A percentile compares a stretch with the other conserved stretches of the same genome.
These are phyloP conservation scores for Suhomyces canberraensis DNA, from an alignment of 805 yeast genomes.

Conservation along the genomic window DNA sequence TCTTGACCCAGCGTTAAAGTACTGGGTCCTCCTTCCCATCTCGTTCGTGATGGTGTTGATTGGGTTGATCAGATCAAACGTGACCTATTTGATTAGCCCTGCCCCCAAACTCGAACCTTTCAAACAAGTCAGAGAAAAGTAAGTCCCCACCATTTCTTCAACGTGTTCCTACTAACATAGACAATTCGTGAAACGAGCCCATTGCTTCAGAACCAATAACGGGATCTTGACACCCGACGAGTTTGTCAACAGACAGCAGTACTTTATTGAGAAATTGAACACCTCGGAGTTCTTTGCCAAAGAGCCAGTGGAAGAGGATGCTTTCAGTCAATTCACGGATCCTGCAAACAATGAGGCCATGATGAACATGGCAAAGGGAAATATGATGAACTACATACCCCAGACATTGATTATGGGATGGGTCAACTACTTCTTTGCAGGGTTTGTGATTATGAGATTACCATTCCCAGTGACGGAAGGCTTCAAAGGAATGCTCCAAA, in stretches of 20 bases:
- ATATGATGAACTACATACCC: conserved; percentile 80
- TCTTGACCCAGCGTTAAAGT: conserved; percentile 76
- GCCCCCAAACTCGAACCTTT: conserved; percentile 51
- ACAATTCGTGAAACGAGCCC: conserved; percentile 59
- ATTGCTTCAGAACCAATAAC: conserved; percentile 53
- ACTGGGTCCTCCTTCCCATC: conserved; percentile 91
- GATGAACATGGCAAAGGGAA: conserved; percentile 74
- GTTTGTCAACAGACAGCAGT: conserved; percentile 51
- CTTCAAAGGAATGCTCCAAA: conserved; percentile 90
- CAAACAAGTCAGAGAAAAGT: conserved; percentile 50
- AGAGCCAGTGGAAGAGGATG: conserved; percentile 31
- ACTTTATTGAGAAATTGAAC: conserved; percentile 46
- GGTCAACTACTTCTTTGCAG: conserved; percentile 91
- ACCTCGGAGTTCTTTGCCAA: conserved; percentile 57
- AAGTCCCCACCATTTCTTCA: conserved; percentile 9
- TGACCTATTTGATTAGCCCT: conserved; percentile 59
- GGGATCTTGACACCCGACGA: conserved; percentile 49
- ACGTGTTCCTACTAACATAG: conserved; percentile 16
- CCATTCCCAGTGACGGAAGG: conserved; percentile 90
- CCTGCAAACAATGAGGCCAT: conserved; percentile 69
- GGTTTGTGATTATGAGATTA: conserved; percentile 71
- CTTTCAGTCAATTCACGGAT: conserved; percentile 60
- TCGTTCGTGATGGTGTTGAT: conserved; percentile 85
- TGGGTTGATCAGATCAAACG: conserved; percentile 71
- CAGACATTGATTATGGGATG: conserved; percentile 95